Conservation (phyloP, 176 grass and related monocot species). For the Dactylis glomerata region DNA sequence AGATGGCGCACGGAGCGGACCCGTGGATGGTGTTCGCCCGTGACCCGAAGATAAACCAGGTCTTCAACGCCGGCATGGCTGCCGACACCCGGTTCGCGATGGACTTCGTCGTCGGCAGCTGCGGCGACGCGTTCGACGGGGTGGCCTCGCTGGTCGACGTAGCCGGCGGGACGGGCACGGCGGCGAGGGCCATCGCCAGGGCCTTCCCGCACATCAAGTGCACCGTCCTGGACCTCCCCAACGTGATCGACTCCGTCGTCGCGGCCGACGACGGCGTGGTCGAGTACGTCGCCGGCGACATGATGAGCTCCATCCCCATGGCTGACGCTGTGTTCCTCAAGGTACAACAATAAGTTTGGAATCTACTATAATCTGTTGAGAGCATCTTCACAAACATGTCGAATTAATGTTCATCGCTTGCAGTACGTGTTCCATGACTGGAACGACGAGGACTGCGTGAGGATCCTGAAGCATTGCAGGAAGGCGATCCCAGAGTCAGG, state of each 20-base stretch:
- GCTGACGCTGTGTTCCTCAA: slow-evolving; percentile 35
- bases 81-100: not conserved
- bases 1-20: not conserved
- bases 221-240: not conserved
- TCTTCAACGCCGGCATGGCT: slow-evolving; percentile 31
- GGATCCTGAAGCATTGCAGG: not conserved
- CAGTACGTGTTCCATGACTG: not conserved
- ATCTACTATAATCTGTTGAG: too few species aligned
- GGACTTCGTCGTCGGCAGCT: not conserved
- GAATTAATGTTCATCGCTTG: not conserved
- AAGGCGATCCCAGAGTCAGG: not conserved
- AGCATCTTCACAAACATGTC: not conserved
- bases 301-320: slow-evolving; percentile 34
- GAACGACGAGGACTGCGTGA: not conserved
- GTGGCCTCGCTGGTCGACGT: not conserved
- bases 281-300: slow-evolving; percentile 35
- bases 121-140: not conserved
- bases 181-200: not conserved
- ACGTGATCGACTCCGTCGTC: not conserved
- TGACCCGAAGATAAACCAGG: not conserved
- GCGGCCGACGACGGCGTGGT: not conserved
- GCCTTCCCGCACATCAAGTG: not conserved
- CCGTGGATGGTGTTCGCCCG: not conserved
- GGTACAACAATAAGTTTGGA: not conserved
- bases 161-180: not conserved